A percentile compares a stretch with the other conserved stretches of the same genome.
Conservation (phyloP, 2,329 filamentous ascomycete species). For the Aureobasidium sp. region DNA sequence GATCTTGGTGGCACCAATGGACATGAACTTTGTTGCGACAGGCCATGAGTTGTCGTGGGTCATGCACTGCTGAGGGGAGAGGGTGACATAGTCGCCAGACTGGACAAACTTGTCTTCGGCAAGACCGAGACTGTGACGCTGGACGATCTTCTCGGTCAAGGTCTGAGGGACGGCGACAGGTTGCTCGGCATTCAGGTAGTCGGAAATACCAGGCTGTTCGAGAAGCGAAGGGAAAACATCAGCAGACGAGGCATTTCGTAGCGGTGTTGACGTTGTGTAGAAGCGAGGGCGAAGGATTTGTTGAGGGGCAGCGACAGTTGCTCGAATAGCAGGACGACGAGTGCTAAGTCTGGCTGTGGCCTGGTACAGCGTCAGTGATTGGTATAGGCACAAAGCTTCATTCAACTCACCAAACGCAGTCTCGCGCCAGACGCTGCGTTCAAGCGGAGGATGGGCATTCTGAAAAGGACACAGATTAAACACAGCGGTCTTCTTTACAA, state of each 20-base stretch:
- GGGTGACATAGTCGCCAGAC: constrained; percentile 74
- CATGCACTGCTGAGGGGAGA: constrained; percentile 67
- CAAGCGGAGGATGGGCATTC: constrained; percentile 5
- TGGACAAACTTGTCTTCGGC: constrained; percentile 65
- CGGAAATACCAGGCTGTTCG: constrained; percentile 52
- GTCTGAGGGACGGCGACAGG: constrained; percentile 56
- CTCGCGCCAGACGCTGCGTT: constrained; percentile 2
- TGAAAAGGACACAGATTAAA: not conserved
- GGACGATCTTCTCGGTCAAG: constrained; percentile 86
- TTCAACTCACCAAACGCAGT: constrained; percentile 3
- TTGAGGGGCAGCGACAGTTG: not conserved
- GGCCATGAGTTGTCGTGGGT: constrained; percentile 81
- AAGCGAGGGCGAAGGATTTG: constrained; percentile 2
- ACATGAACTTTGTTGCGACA: constrained; percentile 70
- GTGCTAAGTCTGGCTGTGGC: constrained; percentile 10
- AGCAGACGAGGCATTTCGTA: constrained; percentile 27
- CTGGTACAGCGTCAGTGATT: not conserved
- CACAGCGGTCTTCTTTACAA: not conserved
- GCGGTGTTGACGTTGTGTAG: constrained; percentile 9
- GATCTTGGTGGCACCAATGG: constrained; percentile 67
- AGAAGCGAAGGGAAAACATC: constrained; percentile 57
- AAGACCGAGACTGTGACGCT: constrained; percentile 69
- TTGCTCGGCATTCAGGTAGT: constrained; percentile 55
- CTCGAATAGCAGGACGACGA: not conserved
- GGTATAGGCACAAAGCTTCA: not conserved